Evolutionary conservation across 2,329 filamentous ascomycete genomes (phyloP).

Genomic region (Rhinocladiella mackenziei): DNA sequence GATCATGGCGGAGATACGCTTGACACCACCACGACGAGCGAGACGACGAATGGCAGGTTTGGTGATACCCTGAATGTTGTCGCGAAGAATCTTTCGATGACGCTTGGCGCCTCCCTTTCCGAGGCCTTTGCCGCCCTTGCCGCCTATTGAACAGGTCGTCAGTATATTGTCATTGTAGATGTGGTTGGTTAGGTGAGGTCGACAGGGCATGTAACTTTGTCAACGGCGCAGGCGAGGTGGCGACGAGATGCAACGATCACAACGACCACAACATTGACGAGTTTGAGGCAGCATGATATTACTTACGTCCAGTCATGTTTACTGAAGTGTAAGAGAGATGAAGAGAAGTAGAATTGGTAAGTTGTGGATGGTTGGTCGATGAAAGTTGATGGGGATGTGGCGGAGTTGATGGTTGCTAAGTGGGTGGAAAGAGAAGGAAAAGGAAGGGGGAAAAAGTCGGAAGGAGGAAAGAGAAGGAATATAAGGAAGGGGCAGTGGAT

Average conservation of each 20-base stretch:
- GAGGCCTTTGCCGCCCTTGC: constrained; percentile 54
- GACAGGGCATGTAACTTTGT: constrained; percentile 33
- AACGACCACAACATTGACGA: constrained; percentile 7
- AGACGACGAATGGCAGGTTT: constrained; percentile 54
- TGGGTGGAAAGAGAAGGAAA: constrained; percentile 21
- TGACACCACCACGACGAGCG: constrained; percentile 81
- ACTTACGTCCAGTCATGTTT: constrained; percentile 60
- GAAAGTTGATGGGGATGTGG: constrained; percentile 17
- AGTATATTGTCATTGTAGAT: constrained; percentile 4
- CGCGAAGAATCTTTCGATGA: constrained; percentile 53
- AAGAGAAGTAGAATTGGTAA: constrained; percentile 29
- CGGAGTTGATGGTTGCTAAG: constrained; percentile 15
- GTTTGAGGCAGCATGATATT: constrained; percentile 3
- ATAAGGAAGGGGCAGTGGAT: constrained; percentile 18
- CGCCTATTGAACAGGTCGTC: constrained; percentile 38
- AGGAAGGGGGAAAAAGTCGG: constrained; percentile 13
- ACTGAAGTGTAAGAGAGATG: constrained; percentile 35
- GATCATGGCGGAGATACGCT: constrained; percentile 96
- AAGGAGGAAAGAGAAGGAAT: constrained; percentile 14
- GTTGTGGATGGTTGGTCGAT: constrained; percentile 28
- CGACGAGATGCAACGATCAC: constrained; percentile 14
- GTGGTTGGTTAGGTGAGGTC: constrained; percentile 1
- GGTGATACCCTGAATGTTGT: constrained; percentile 55
- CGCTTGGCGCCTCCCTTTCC: constrained; percentile 54
- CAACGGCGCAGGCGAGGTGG: constrained; percentile 34